Evolutionary conservation across 768 basidiomycete species (phyloP), one percentile per base, ranked within the genome.

Genomic region (Leccinum truebloodii): DNA sequence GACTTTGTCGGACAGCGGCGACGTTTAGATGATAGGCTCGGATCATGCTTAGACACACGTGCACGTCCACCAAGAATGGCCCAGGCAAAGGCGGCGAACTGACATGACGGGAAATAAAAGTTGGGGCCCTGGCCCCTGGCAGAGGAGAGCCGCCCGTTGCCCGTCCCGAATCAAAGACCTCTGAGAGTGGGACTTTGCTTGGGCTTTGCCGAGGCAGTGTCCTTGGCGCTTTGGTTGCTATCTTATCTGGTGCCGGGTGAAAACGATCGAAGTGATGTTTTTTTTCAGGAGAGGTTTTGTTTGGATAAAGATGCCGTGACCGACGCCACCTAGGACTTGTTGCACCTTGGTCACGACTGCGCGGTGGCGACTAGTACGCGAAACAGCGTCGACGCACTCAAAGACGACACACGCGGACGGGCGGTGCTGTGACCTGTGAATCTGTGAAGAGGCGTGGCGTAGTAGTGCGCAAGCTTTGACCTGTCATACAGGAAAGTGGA

Each of bases 401-500:
- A 44, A 44, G n/a, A 8, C n/a, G 41, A 44, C 41, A 44, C 41
- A 44, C 41, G 41, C n/a, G n/a, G n/a, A 44, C n/a, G 41, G 41
- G 41, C 41, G 41, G 41, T 44, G 41, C 41, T 44, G 41, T 44
- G 41, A 44, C 41, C 41, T 44, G 41, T 44, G 41, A 20, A 44
- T 20, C 41, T 44, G 41, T 44, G 41, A 44, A 44, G 34, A 34
- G 39, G 18, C 3, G 39, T n/a, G 18, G 3, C 18, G n/a, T 44
- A 44, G n/a, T 20, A 44, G 41, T 20, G 41, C 10, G 41, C n/a
- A 44, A 39, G 59, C 65, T 62, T 72, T 72, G 70, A 48, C 58
- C 60, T 44, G 41, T 44, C 41, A 44, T 44, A 44, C 41, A n/a
- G 41, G 41, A 44, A 44, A 44, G 41, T 20, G 41, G 41, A 44